phyloP scores from a whole-genome alignment of 306 rosid genomes.

The Vigna reflexopilosa region DNA sequence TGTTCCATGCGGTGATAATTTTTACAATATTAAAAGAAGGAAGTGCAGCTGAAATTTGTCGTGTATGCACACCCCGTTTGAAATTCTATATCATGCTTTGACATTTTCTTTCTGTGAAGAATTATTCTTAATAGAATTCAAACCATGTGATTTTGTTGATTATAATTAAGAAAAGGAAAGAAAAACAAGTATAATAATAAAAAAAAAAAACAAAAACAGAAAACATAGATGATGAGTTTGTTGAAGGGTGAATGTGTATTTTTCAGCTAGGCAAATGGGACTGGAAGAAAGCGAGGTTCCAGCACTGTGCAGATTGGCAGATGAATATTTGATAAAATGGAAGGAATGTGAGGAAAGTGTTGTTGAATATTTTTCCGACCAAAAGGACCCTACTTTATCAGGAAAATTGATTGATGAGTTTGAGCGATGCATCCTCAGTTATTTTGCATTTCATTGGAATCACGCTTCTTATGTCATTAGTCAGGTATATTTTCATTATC shows the following conservation, averaged over 20 bases:
- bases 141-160: too few relatives aligned
- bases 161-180: too few relatives aligned
- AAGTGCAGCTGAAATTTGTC: background rate
- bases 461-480: constrained; percentile 40
- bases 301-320: constrained; percentile 14
- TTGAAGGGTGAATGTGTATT: background rate
- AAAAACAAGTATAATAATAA: too few relatives aligned
- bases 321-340: constrained; percentile 12
- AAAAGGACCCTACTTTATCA: background rate
- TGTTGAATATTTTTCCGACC: background rate
- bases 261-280: constrained; percentile 22
- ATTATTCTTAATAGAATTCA: background rate
- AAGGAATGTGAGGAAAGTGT: background rate
- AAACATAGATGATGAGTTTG: background rate
- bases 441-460: constrained; percentile 78
- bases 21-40: background rate
- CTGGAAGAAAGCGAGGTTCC: background rate
- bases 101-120: background rate
- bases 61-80: background rate
- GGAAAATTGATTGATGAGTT: constrained; percentile 39
- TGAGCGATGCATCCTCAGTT: constrained; percentile 67
- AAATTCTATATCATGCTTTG: background rate
- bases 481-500: constrained; percentile 3
- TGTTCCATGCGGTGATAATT: background rate
- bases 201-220: too few relatives aligned